Conservation (phyloP, 805 yeast species). For the Metschnikowia peoriensis region DNA sequence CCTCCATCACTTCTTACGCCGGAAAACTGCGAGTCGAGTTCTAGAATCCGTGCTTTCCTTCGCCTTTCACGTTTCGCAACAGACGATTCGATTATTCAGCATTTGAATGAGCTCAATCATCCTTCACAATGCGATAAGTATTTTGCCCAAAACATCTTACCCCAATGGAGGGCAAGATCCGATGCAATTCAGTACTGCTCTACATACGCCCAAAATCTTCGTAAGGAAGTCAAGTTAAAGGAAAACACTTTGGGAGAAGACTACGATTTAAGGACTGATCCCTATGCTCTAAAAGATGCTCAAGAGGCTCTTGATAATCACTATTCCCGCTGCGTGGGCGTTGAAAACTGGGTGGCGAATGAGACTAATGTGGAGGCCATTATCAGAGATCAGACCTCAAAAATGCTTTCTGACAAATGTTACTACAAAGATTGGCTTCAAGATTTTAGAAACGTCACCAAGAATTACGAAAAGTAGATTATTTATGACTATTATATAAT, state of each 20-base stretch:
- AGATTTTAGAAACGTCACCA: conserved; percentile 17
- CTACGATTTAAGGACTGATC: conserved; percentile 36
- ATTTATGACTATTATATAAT: not conserved
- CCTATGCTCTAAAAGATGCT: conserved; percentile 34
- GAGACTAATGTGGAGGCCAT: conserved; percentile 35
- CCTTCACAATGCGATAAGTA: conserved; percentile 26
- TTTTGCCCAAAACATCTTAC: conserved; percentile 27
- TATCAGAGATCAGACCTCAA: conserved; percentile 30
- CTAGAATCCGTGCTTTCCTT: conserved; percentile 37
- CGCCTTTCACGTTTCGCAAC: conserved; percentile 37
- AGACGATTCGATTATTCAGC: conserved; percentile 41
- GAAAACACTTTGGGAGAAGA: conserved; percentile 7
- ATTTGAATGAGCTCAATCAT: conserved; percentile 30
- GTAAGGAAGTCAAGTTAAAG: conserved; percentile 13
- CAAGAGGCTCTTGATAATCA: conserved; percentile 22
- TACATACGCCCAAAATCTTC: conserved; percentile 24
- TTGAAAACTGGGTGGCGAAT: conserved; percentile 38
- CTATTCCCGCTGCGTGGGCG: conserved; percentile 25
- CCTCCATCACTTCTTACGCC: conserved; percentile 22
- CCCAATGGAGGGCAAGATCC: conserved; percentile 38
- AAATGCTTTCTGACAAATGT: conserved; percentile 36
- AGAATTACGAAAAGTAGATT: not conserved
- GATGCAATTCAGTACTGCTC: conserved; percentile 31
- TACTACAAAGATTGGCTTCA: conserved; percentile 36
- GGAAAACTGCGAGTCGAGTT: conserved; percentile 33